Evolutionary conservation across 352 stramenopile genomes (phyloP).

Genomic region (Pythium aristosporum): DNA sequence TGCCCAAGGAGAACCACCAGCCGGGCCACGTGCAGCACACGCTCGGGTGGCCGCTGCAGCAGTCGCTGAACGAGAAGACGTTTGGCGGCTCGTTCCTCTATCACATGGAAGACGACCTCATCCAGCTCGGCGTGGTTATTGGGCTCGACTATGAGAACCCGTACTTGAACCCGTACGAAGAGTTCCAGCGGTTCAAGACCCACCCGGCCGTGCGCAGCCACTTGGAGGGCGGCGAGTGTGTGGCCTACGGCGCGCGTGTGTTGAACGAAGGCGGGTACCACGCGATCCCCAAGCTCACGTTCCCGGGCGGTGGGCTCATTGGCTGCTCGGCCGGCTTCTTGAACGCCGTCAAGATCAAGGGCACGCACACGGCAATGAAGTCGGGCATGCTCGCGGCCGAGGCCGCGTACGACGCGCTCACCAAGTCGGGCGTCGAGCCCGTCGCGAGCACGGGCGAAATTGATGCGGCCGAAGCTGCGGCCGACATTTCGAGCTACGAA

Average conservation of each 20-base stretch:
- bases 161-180: conserved; percentile 98
- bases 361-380: conserved; percentile 99
- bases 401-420: conserved; percentile 90
- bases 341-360: conserved; percentile 99
- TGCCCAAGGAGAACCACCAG: conserved; percentile 93
- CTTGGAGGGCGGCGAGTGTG: conserved; percentile 95
- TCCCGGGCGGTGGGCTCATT: conserved; percentile 95
- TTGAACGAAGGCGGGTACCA: conserved; percentile 95
- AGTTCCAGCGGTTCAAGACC: conserved; percentile 99
- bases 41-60: conserved; percentile 96
- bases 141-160: conserved; percentile 99
- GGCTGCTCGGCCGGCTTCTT: conserved; percentile 98
- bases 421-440: conserved; percentile 44
- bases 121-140: conserved; percentile 96
- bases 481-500: conserved; percentile 86
- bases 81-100: conserved; percentile 99
- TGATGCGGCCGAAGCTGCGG: conserved; percentile 54
- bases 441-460: conserved; percentile 75
- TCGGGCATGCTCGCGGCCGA: conserved; percentile 97
- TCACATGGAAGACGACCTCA: conserved; percentile 96
- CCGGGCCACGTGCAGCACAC: conserved; percentile 97
- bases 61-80: conserved; percentile 88
- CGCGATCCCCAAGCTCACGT: conserved; percentile 97
- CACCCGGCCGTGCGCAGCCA: conserved; percentile 93
- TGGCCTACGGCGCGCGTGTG: conserved; percentile 97